Base-by-base conservation (phyloP, 139 green algal species). In the Chlamydomonas incerta region DNA sequence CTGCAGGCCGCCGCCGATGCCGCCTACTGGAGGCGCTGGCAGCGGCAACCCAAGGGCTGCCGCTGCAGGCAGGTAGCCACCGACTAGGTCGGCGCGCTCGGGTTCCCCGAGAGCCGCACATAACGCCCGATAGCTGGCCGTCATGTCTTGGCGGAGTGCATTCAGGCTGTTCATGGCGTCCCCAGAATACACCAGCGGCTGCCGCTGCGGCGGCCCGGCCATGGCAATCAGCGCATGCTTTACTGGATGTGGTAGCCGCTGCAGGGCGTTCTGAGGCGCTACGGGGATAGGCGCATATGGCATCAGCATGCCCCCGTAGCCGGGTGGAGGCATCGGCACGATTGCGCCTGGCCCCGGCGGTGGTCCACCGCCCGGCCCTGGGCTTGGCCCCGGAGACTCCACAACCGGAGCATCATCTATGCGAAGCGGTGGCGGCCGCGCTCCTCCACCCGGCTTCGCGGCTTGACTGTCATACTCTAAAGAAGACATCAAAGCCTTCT, bases 101-200 rank as follows among this genome's bases (percentile, higher is more conserved):
- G 74, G 55, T 23, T 81, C 52, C 5, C 74, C 74, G 0, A 81
- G 55, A 10, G n/a, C 74, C 14, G 52, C 21, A 23, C 74, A 81
- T 29, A 81, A 23, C 18, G 17, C 33, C 24, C 55, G 52, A 31
- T 81, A 81, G 33, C 31, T 70, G 55, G n/a, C 13, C n/a, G 35
- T n/a, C 6, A 81, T 55, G 2, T 81, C 74, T 57, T 81, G 74
- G 9, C 74, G 74, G 17, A 81, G 74, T 20, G 74, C 33, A 2
- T n/a, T 20, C 6, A 81, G 60, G 74, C 74, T 81, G 34, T 2
- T 34, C 2, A 18, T 34, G 10, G 74, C 24, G 41, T 81, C 74
- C 21, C 74, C 74, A 2, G 74, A 70, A 31, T 81, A 81, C 34
- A 81, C 20, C 33, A 81, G 24, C 4, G 74, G 74, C 34, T 52